phyloP scores from a whole-genome alignment of 768 basidiomycete genomes.

The Chiua virens region DNA sequence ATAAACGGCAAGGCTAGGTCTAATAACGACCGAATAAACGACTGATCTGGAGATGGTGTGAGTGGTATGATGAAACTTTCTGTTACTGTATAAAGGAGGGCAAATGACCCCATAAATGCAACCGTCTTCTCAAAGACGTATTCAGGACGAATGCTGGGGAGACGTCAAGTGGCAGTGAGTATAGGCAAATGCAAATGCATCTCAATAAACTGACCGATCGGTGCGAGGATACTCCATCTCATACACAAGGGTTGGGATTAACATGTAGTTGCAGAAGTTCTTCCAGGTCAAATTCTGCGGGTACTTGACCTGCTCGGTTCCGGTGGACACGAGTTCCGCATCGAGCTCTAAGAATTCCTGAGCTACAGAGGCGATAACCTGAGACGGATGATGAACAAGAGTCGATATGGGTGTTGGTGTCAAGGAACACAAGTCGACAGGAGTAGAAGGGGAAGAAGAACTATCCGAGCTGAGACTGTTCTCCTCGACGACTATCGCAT shows the following conservation, averaged over 20 bases:
- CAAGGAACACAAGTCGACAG: conserved; percentile 10
- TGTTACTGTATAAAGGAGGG: conserved; percentile 87
- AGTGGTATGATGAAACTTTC: conserved; percentile 93
- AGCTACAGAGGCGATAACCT: conserved; percentile 65
- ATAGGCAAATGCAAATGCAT: neutral
- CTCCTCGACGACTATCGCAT: neutral
- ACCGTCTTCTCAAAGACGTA: conserved; percentile 60
- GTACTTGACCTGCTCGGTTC: conserved; percentile 69
- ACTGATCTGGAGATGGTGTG: conserved; percentile 64
- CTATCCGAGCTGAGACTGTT: conserved; percentile 1
- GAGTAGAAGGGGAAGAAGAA: conserved; percentile 1
- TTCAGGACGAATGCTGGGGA: conserved; percentile 43
- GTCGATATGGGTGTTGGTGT: conserved; percentile 37
- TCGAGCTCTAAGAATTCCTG: conserved; percentile 74
- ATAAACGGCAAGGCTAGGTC: conserved; percentile 93
- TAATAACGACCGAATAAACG: conserved; percentile 72
- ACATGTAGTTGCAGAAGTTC: conserved; percentile 83
- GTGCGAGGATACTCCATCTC: conserved; percentile 96
- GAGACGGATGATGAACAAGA: conserved; percentile 66
- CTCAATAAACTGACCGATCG: conserved; percentile 51
- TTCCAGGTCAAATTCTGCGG: conserved; percentile 81
- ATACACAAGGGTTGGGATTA: conserved; percentile 92
- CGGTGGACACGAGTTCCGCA: conserved; percentile 71
- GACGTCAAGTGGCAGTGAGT: neutral
- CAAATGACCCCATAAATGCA: conserved; percentile 96